Evolutionary conservation across 1,284 basidiomycete species (phyloP).

Genomic region (Malassezia yamatoensis): DNA sequence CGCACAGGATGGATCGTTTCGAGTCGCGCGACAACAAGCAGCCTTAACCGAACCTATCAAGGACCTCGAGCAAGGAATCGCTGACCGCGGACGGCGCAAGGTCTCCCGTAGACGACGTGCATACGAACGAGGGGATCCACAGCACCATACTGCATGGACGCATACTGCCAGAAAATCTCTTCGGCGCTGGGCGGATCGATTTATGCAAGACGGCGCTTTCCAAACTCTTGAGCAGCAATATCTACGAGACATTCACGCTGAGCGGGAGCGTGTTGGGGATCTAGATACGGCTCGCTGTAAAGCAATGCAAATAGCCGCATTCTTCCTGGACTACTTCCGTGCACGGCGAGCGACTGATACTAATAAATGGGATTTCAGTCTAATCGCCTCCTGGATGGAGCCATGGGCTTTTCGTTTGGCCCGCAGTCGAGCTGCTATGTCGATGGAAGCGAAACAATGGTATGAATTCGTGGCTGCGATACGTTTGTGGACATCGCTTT

Average conservation of each 20-base stretch:
- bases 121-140: constrained; percentile 33
- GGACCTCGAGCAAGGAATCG: constrained; percentile 31
- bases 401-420: constrained; percentile 44
- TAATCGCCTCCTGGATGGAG: constrained; percentile 38
- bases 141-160: constrained; percentile 26
- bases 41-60: constrained; percentile 31
- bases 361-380: constrained; percentile 25
- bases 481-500: constrained; percentile 41
- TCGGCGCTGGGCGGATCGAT: constrained; percentile 36
- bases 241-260: constrained; percentile 42
- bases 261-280: constrained; percentile 43
- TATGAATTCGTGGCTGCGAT: constrained; percentile 40
- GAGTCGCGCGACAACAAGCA: constrained; percentile 29
- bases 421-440: constrained; percentile 27
- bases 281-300: constrained; percentile 38
- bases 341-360: constrained; percentile 17
- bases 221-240: constrained; percentile 7
- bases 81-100: constrained; percentile 21
- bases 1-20: constrained; percentile 31
- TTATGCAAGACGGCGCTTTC: constrained; percentile 25
- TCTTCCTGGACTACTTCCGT: constrained; percentile 45
- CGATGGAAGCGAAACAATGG: constrained; percentile 34
- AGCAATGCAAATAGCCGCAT: constrained; percentile 36
- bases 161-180: constrained; percentile 23
- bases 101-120: constrained; percentile 26